Evolutionary conservation across 768 basidiomycete genomes (phyloP).

Genomic region (Lactarius hatsudake): DNA sequence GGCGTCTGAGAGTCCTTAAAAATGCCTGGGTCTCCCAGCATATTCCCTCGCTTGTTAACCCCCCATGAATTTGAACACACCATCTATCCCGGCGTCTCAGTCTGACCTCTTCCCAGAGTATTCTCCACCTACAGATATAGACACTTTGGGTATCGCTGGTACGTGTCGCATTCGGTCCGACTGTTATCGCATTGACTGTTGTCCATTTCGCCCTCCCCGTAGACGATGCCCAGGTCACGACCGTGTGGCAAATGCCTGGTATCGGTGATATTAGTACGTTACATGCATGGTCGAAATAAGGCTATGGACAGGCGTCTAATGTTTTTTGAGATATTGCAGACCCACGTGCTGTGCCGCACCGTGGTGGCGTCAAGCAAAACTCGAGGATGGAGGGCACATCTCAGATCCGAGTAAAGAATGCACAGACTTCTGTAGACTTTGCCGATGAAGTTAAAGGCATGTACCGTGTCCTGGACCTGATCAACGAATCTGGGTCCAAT

Average conservation of each 20-base stretch:
- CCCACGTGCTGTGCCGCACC: neutral
- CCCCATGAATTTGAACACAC: neutral
- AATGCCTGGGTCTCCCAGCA: neutral
- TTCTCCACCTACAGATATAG: neutral
- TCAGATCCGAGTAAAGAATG: neutral
- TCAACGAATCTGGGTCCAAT: slow-evolving; percentile 48
- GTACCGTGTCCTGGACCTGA: slow-evolving; percentile 53
- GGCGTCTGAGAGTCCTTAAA: neutral
- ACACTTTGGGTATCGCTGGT: neutral
- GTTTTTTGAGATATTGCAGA: neutral
- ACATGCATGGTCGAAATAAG: neutral
- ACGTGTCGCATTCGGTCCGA: neutral
- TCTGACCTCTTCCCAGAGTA: neutral
- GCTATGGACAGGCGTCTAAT: neutral
- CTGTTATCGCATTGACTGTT: neutral
- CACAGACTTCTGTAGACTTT: neutral
- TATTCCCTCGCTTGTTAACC: neutral
- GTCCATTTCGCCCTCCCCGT: neutral
- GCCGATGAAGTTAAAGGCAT: slow-evolving; percentile 39
- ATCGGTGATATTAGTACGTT: neutral
- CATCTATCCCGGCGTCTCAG: neutral
- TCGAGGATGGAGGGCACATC: neutral
- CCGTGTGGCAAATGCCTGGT: neutral
- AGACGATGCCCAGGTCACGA: neutral
- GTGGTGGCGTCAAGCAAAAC: neutral